A percentile compares a stretch with the other conserved stretches of the same genome.
Conservation (phyloP, 805 yeast species). For the Starmerella lactis-condensi region DNA sequence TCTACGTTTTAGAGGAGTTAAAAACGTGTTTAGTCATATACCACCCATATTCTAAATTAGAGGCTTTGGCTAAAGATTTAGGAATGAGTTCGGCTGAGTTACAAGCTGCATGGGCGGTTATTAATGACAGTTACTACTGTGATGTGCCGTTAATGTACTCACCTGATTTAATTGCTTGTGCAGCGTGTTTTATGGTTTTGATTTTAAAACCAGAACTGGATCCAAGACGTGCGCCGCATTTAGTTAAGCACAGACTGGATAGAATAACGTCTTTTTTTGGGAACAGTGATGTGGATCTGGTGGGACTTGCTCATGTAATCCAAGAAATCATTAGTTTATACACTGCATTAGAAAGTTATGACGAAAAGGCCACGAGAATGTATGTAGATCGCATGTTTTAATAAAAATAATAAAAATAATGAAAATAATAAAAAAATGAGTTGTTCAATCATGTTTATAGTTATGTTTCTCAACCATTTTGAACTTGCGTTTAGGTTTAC, state of each 20-base stretch:
- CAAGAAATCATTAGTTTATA: constrained; percentile 71
- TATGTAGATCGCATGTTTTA: too few species aligned
- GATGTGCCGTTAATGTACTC: constrained; percentile 70
- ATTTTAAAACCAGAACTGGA: constrained; percentile 29
- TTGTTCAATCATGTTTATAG: constrained; percentile 44
- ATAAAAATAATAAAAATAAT: neutral
- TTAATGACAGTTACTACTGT: constrained; percentile 77
- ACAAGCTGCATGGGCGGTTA: constrained; percentile 74
- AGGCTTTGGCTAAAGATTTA: constrained; percentile 36
- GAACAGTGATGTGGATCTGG: constrained; percentile 53
- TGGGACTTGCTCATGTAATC: constrained; percentile 59
- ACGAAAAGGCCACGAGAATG: too few species aligned
- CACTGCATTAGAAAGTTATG: constrained; percentile 73
- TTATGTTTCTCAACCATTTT: constrained; percentile 85
- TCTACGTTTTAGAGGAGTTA: constrained; percentile 77
- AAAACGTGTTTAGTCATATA: constrained; percentile 25
- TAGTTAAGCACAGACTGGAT: constrained; percentile 30
- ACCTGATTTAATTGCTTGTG: constrained; percentile 72
- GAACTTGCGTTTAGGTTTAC: constrained; percentile 42
- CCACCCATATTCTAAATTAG: constrained; percentile 27
- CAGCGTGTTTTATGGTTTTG: constrained; percentile 63
- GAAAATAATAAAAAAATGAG: constrained; percentile 1
- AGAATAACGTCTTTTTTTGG: constrained; percentile 50
- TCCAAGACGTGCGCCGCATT: constrained; percentile 22
- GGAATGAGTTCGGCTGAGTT: constrained; percentile 33